These are phyloP conservation scores for Bretschneidera sinensis DNA, from an alignment of 345 rosid genomes.

Conservation along the genomic window DNA sequence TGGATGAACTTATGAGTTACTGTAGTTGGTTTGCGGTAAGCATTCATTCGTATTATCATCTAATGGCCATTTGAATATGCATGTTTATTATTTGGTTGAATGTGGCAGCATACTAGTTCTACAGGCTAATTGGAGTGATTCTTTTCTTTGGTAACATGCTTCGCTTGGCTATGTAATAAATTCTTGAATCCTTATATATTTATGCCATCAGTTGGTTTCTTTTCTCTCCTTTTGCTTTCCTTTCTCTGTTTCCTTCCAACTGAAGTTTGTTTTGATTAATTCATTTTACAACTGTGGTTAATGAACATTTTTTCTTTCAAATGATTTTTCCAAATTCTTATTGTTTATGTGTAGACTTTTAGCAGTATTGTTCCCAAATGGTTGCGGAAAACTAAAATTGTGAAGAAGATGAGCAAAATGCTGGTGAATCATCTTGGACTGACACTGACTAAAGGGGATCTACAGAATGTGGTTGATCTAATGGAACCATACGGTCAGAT, in stretches of 20 bases:
- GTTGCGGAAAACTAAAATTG: constrained; percentile 57
- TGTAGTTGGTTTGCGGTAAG: constrained; percentile 93
- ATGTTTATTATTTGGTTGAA: neutral
- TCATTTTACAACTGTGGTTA: too few relatives aligned
- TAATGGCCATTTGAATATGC: neutral
- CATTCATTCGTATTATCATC: constrained; percentile 2
- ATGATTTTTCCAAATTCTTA: constrained; percentile 3
- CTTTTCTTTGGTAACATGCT: neutral
- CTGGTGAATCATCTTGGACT: constrained; percentile 94
- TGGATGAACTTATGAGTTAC: constrained; percentile 85
- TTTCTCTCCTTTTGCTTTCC: neutral
- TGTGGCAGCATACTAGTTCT: neutral
- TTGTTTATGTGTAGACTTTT: constrained; percentile 55
- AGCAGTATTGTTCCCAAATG: constrained; percentile 57
- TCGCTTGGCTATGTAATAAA: too few relatives aligned
- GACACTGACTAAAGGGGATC: constrained; percentile 67
- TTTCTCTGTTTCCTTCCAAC: too few relatives aligned
- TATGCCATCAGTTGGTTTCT: neutral
- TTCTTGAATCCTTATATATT: neutral
- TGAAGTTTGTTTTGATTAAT: too few relatives aligned
- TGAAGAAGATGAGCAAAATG: constrained; percentile 54
- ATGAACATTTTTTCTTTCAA: neutral
- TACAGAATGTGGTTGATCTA: constrained; percentile 84
- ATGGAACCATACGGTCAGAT: constrained; percentile 99
- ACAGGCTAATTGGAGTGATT: neutral